Evolutionary conservation across 2,329 filamentous ascomycete genomes (phyloP), one percentile per base, ranked within the genome.

Genomic region (Ilyonectria mors-panacis): DNA sequence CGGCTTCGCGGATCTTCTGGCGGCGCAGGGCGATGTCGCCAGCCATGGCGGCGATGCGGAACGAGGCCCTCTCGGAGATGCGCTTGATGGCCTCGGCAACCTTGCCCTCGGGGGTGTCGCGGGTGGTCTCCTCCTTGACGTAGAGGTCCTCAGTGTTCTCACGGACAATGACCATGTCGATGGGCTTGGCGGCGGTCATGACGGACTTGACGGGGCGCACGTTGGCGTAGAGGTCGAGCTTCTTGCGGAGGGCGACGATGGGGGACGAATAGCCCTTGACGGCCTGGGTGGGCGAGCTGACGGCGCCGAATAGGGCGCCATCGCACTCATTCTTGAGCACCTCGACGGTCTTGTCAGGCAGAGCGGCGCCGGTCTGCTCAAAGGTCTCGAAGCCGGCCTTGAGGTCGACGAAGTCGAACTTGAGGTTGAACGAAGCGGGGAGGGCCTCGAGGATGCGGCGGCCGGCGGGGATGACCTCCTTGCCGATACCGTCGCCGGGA

Each of bases 121-220:
- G 92, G 23, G 94, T 98, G 81, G 87, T 92, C 86, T 99, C 96
- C 81, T 98, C 93, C 86, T 98, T 98, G 76, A 99, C 95, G 83
- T 97, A 97, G 45, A 99, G 88, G 81, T 99, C 96, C 85, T 99
- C 96, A 35, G 96, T 99, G 86, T 99, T 99, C 84, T 99, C 96
- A 72, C 96, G 93, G 62, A 98, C 96, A 77, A 98, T 99, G 78
- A 99, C 96, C 81, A 99, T 92, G 84, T 99, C 96, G 78, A 98
- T 94, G 70, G 93, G 92, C 76, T 86, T 88, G 51, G 82, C 74
- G 61, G 89, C 88, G 37, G 89, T 92, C 69, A 85, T 78, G 70
- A 94, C 89, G 51, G 92, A 93, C 86, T 98, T 98, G 81, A 98
- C 96, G 60, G 95, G 95, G 42, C 96, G 93, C 57, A 99, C 95